These are phyloP conservation scores for Lipomyces chichibuensis DNA, from an alignment of 805 yeast species.

Conservation along the genomic window DNA sequence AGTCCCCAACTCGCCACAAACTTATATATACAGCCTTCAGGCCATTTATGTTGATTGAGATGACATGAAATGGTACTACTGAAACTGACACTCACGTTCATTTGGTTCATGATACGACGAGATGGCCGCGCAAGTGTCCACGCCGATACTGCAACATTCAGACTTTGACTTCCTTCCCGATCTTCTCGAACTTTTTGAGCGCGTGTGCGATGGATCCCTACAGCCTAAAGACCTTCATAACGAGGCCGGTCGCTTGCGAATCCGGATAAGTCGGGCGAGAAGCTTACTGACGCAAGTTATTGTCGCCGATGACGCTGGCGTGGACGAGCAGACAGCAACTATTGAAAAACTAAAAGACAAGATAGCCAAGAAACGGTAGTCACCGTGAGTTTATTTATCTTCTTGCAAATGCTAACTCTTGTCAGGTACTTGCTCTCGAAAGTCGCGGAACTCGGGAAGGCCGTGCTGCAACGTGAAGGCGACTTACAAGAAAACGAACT, in stretches of 20 bases:
- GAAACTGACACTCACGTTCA: background rate
- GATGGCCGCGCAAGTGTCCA: background rate
- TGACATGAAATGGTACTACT: background rate
- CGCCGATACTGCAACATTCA: slow-evolving; percentile 10
- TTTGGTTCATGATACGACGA: background rate
- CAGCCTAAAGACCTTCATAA: slow-evolving; percentile 24
- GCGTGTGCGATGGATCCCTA: slow-evolving; percentile 24
- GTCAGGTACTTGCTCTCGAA: slow-evolving; percentile 5
- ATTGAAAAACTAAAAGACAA: slow-evolving; percentile 8
- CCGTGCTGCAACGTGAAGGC: slow-evolving; percentile 6
- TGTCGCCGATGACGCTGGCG: background rate
- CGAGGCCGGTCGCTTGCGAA: slow-evolving; percentile 28
- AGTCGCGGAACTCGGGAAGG: slow-evolving; percentile 6
- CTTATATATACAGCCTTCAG: background rate
- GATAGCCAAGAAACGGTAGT: slow-evolving; percentile 20
- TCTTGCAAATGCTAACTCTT: background rate
- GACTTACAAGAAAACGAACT: slow-evolving; percentile 11
- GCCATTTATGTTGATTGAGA: background rate
- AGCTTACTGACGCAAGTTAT: slow-evolving; percentile 10
- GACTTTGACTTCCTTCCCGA: slow-evolving; percentile 32
- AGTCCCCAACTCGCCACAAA: background rate
- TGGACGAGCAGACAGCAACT: slow-evolving; percentile 14
- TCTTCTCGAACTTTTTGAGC: slow-evolving; percentile 27
- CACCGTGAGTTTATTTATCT: background rate
- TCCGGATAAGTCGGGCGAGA: slow-evolving; percentile 15